phyloP scores from a whole-genome alignment of 2,329 filamentous ascomycete genomes.

The Aspergillus amoenus region DNA sequence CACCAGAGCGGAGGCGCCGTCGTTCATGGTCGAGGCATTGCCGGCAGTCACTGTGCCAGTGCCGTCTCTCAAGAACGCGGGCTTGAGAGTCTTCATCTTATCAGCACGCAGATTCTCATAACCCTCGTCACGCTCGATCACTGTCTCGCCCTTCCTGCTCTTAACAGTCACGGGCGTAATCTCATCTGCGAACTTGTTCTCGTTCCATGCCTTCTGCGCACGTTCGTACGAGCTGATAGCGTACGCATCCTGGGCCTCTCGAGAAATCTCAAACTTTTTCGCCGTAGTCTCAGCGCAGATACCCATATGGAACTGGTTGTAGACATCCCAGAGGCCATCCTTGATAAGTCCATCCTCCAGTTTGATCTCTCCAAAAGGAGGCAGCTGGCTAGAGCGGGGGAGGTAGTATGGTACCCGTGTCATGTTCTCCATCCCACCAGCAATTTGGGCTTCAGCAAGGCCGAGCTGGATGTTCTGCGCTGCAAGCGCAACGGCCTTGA shows the following conservation, averaged over 20 bases:
- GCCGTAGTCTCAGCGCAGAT: conserved; percentile 94
- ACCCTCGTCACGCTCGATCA: conserved; percentile 83
- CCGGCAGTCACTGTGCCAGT: conserved; percentile 90
- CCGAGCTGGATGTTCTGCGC: conserved; percentile 95
- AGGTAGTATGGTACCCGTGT: conserved; percentile 89
- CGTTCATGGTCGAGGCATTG: conserved; percentile 91
- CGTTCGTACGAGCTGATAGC: conserved; percentile 86
- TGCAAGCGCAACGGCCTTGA: conserved; percentile 88
- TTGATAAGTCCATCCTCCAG: conserved; percentile 91
- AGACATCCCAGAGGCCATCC: conserved; percentile 94
- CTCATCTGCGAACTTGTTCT: conserved; percentile 81
- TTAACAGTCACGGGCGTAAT: conserved; percentile 85
- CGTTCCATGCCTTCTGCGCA: conserved; percentile 85
- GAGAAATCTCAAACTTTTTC: conserved; percentile 76
- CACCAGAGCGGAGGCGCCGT: conserved; percentile 88
- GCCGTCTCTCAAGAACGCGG: conserved; percentile 83
- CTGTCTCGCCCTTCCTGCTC: conserved; percentile 75
- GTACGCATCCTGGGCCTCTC: conserved; percentile 88
- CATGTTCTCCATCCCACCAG: conserved; percentile 99
- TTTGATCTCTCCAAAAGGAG: conserved; percentile 82
- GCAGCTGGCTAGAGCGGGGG: conserved; percentile 75
- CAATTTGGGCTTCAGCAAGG: conserved; percentile 81
- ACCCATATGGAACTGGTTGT: conserved; percentile 97
- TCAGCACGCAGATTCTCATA: conserved; percentile 84
- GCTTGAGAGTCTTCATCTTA: conserved; percentile 82